Evolutionary conservation across 805 yeast genomes (phyloP).

Genomic region (Zygoascus tannicola): DNA sequence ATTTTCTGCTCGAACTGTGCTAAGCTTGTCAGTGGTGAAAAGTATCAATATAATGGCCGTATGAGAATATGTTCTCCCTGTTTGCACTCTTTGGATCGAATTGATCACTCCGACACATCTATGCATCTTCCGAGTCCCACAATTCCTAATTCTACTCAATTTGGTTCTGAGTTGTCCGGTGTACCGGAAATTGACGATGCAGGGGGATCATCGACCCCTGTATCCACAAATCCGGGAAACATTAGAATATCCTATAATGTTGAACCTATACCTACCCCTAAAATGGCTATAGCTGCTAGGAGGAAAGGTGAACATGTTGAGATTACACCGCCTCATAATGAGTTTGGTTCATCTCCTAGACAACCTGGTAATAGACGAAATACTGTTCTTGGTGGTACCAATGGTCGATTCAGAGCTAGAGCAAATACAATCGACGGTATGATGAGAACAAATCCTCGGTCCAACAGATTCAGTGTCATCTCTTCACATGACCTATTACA

Average conservation of each 20-base stretch:
- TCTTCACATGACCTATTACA: neutral
- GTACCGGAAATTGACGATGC: neutral
- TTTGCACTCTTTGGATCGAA: constrained; percentile 49
- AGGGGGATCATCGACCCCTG: neutral
- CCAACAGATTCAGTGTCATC: neutral
- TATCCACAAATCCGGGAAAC: constrained; percentile 11
- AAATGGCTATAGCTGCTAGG: constrained; percentile 75
- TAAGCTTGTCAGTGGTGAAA: constrained; percentile 53
- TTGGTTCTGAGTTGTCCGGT: neutral
- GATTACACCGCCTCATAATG: constrained; percentile 28
- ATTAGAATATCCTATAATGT: constrained; percentile 22
- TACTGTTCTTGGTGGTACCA: neutral
- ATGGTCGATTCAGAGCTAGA: constrained; percentile 8
- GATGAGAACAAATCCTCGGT: neutral
- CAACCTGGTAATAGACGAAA: neutral
- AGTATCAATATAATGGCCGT: constrained; percentile 54
- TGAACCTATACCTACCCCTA: constrained; percentile 45
- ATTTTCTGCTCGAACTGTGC: constrained; percentile 86
- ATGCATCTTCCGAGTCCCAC: neutral
- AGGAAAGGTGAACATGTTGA: constrained; percentile 72
- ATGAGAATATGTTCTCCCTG: constrained; percentile 75
- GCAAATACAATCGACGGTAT: constrained; percentile 13
- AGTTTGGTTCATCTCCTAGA: neutral
- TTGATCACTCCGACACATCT: constrained; percentile 31
- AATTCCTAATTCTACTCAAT: neutral